Conservation (phyloP, 2,329 filamentous ascomycete genomes). For the Pseudogymnoascus sp. region DNA sequence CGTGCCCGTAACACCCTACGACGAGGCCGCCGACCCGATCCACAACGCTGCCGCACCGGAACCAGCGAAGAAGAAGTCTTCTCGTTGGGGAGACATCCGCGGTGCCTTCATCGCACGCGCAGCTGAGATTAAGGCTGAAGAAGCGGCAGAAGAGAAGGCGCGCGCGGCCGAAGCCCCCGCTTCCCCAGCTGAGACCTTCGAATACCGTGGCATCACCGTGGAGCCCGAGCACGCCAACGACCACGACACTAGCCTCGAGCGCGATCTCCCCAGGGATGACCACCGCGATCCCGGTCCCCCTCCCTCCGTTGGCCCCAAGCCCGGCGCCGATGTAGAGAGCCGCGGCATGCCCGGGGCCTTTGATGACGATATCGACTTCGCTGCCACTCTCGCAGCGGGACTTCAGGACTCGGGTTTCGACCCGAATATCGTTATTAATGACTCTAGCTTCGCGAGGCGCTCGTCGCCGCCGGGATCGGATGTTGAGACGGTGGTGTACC, state of each 20-base stretch:
- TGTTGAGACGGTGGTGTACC: constrained; percentile 40
- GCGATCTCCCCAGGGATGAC: background rate
- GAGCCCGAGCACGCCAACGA: constrained; percentile 22
- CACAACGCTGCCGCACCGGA: background rate
- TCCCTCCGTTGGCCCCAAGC: constrained; percentile 50
- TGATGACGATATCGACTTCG: constrained; percentile 61
- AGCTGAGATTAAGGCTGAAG: background rate
- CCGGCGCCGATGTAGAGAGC: constrained; percentile 39
- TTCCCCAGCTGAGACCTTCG: constrained; percentile 17
- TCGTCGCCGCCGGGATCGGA: constrained; percentile 58
- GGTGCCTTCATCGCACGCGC: background rate
- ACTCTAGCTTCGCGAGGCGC: constrained; percentile 57
- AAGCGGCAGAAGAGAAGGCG: background rate
- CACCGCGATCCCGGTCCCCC: constrained; percentile 38
- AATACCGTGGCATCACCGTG: constrained; percentile 26
- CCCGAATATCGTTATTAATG: constrained; percentile 62
- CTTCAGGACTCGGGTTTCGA: constrained; percentile 65
- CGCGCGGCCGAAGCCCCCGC: constrained; percentile 26
- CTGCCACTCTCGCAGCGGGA: constrained; percentile 62
- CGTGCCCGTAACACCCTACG: constrained; percentile 53
- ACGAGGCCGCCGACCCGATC: background rate
- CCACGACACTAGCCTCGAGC: constrained; percentile 14
- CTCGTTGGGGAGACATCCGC: background rate
- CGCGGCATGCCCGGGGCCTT: constrained; percentile 58
- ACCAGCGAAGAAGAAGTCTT: background rate